Evolutionary conservation across 805 yeast genomes (phyloP), one percentile per base, ranked within the genome.

Genomic region (Candida golubevii): DNA sequence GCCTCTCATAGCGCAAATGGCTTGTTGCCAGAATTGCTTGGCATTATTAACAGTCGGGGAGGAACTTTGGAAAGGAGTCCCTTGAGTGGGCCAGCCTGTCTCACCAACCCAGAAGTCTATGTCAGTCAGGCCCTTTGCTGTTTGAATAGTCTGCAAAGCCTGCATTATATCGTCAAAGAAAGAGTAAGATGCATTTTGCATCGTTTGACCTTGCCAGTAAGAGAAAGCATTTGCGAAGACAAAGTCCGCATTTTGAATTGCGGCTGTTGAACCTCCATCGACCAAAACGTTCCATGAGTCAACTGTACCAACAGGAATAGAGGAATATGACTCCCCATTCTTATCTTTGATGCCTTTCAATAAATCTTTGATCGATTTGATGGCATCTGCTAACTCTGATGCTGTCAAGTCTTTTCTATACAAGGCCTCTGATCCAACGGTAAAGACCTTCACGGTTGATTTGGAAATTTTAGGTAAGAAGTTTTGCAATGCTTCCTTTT

Each of bases 151-250:
- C 74, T 88, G 95, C 66, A 91, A 73, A 54, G 97, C 97, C 77
- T 91, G 97, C 96, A 90, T 89, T 67, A 91, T 88, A 67, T 91
- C 97, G 65, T 90, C 97, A 55, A 88, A 79, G 84, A 90, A 91
- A 2, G 97, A 88, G 77, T 80, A 87, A 13, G 96, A 80, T 26
- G 97, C 79, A 66, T 90, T 90, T 39, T 66, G 61, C 78, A 77
- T 78, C 55, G 88, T 77, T 74, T 89, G 97, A 36, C 97, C 97
- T 75, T 91, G 98, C 98, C 98, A 91, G 83, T 90, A 91, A 8
- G 97, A 87, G 79, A 91, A 91, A 40, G 97, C 97, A 64, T 91
- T 91, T 60, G 96, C 95, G 65, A 83, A 85, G 49, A 89, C 81
- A 58, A 88, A 74, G 66, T 91, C 98, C 38, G 95, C 74, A 41